Evolutionary conservation across 2,329 filamentous ascomycete genomes (phyloP).

Genomic region (Fusarium irregulare): DNA sequence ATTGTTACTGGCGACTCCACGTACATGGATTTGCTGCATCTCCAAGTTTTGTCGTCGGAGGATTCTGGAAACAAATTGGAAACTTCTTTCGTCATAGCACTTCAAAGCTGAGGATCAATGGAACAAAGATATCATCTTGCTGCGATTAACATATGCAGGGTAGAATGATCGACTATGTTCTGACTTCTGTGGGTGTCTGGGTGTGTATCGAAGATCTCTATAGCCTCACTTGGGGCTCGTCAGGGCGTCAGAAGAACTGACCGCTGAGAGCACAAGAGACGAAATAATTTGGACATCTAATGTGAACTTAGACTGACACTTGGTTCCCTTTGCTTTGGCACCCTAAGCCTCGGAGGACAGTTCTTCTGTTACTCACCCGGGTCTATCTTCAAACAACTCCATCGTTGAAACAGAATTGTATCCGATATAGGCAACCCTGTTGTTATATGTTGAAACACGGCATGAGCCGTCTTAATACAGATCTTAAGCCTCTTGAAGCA

Average conservation of each 20-base stretch:
- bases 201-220: background rate
- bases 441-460: background rate
- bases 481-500: background rate
- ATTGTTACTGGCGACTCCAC: background rate
- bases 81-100: background rate
- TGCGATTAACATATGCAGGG: background rate
- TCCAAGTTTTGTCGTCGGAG: background rate
- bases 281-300: too few relatives aligned
- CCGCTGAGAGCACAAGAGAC: too few relatives aligned
- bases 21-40: background rate
- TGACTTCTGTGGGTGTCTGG: background rate
- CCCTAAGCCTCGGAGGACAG: too few relatives aligned
- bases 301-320: too few relatives aligned
- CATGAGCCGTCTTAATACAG: background rate
- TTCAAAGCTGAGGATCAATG: background rate
- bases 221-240: background rate
- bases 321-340: too few relatives aligned
- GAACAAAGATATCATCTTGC: background rate
- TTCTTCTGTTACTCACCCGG: background rate
- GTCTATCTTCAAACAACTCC: background rate
- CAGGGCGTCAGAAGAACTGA: too few relatives aligned
- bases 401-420: background rate
- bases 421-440: background rate
- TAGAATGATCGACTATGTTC: background rate
- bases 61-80: background rate